Percentiles rank a stretch among this genome's conserved stretches.
Conservation (phyloP, 2,329 filamentous ascomycete genomes). For the Trichoderma semiorbis region DNA sequence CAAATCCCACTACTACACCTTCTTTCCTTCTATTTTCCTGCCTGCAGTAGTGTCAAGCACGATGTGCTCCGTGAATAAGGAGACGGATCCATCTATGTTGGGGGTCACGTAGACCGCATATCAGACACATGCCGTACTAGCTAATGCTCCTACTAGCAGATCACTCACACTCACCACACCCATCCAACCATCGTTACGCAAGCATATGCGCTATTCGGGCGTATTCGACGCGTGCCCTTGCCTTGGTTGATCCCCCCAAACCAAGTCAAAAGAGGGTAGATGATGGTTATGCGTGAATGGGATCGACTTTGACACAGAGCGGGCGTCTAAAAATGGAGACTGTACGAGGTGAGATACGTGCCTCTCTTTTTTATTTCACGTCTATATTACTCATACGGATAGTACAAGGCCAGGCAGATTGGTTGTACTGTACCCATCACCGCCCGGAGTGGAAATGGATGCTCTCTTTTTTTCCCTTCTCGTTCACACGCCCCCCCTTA, state of each 20-base stretch:
- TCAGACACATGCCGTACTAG: neutral
- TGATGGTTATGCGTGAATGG: neutral
- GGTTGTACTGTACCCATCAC: neutral
- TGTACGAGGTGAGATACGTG: neutral
- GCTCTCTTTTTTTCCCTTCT: neutral
- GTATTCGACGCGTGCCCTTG: neutral
- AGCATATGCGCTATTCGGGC: neutral
- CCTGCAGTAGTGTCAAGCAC: neutral
- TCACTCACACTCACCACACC: neutral
- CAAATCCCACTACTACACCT: neutral
- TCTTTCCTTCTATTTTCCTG: neutral
- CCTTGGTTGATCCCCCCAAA: neutral
- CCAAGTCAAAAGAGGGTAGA: neutral
- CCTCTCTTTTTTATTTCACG: neutral
- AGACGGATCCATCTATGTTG: conserved; percentile 1
- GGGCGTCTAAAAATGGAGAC: neutral
- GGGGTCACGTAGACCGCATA: neutral
- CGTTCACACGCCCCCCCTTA: neutral
- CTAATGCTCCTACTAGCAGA: neutral
- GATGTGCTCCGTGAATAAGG: neutral
- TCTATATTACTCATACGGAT: neutral
- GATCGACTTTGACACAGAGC: neutral
- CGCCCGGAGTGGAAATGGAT: neutral
- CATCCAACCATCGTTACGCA: neutral
- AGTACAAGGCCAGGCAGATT: neutral